Conservation (phyloP, 73 alveolate genomes). For the Paramecium biaurelia region DNA sequence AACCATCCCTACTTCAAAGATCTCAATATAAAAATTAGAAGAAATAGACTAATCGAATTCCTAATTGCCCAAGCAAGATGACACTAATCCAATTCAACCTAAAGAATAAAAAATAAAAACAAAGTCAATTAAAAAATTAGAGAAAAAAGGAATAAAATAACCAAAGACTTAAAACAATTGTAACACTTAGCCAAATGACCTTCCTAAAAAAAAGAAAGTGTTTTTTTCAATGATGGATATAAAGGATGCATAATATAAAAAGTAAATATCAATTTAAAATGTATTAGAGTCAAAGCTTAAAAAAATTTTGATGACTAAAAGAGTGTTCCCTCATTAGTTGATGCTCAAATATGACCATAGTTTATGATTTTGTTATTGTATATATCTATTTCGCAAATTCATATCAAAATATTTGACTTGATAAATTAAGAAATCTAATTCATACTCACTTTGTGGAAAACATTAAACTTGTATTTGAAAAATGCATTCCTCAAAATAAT, state of each 20-base stretch:
- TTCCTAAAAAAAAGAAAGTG: background rate
- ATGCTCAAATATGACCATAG: background rate
- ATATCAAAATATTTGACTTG: background rate
- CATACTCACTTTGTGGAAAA: background rate
- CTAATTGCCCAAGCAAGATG: background rate
- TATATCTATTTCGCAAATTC: background rate
- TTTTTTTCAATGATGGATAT: slow-evolving; percentile 14
- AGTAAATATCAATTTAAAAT: background rate
- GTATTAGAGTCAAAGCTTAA: background rate
- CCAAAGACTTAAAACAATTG: background rate
- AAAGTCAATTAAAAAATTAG: background rate
- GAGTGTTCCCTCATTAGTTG: background rate
- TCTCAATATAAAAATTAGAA: background rate
- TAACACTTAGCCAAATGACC: background rate
- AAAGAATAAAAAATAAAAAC: background rate
- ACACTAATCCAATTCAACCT: background rate
- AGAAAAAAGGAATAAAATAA: background rate
- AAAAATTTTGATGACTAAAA: background rate
- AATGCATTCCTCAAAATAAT: slow-evolving; percentile 61
- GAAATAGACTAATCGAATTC: background rate
- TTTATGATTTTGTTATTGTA: background rate
- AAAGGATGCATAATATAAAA: background rate
- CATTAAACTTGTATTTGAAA: background rate
- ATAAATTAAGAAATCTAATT: background rate
- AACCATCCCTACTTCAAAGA: background rate